A percentile compares a stretch with the other conserved stretches of the same genome.
Conservation (phyloP, 2,329 filamentous ascomycete genomes). For the Fusarium brevicatenulatum region DNA sequence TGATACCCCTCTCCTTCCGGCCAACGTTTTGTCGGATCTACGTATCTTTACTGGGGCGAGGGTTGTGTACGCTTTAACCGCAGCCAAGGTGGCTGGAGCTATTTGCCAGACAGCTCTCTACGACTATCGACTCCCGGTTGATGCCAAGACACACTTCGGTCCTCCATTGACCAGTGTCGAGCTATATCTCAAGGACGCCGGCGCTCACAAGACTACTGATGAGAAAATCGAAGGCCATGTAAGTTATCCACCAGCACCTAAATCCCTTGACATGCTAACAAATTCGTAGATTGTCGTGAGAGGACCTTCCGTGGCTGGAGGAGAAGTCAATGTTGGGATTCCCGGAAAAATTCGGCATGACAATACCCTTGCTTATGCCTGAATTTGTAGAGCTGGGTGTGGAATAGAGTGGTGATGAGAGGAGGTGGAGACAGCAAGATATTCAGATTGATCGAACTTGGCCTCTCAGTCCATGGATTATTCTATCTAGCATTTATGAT, state of each 20-base stretch:
- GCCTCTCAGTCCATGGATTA: neutral
- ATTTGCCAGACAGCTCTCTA: slow-evolving; percentile 88
- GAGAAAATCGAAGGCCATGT: slow-evolving; percentile 71
- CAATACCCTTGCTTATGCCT: slow-evolving; percentile 73
- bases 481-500: neutral
- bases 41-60: slow-evolving; percentile 83
- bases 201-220: slow-evolving; percentile 70
- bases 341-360: slow-evolving; percentile 75
- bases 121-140: slow-evolving; percentile 76
- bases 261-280: slow-evolving; percentile 16
- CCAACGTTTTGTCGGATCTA: slow-evolving; percentile 79
- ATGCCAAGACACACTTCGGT: slow-evolving; percentile 74
- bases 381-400: neutral
- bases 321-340: slow-evolving; percentile 71
- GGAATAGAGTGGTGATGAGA: neutral
- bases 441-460: neutral
- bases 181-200: slow-evolving; percentile 74
- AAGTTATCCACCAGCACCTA: slow-evolving; percentile 44
- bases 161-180: slow-evolving; percentile 83
- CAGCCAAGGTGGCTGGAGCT: slow-evolving; percentile 85
- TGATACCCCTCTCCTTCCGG: slow-evolving; percentile 71
- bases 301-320: slow-evolving; percentile 78
- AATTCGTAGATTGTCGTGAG: slow-evolving; percentile 70
- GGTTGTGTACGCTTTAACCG: slow-evolving; percentile 85
- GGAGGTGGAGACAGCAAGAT: neutral